phyloP scores from a whole-genome alignment of 805 yeast genomes.

The Yarrowia phangngaensis region DNA sequence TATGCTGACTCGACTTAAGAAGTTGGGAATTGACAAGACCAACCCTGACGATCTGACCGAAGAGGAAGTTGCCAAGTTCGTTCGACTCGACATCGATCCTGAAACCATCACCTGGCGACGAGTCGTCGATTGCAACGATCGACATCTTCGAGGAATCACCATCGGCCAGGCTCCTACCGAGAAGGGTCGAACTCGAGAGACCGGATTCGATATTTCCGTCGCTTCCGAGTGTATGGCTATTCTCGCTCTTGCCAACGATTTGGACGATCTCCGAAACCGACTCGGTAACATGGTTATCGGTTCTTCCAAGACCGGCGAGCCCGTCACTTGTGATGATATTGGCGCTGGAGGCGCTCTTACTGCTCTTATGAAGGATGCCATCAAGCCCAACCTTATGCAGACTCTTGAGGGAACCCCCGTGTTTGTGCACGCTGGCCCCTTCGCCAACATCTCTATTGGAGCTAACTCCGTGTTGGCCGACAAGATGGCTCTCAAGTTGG shows the following conservation, averaged over 20 bases:
- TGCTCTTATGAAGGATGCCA: constrained; percentile 90
- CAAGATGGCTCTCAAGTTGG: constrained; percentile 83
- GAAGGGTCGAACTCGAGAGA: constrained; percentile 75
- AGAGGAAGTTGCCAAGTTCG: constrained; percentile 70
- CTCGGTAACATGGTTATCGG: constrained; percentile 89
- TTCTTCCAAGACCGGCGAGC: constrained; percentile 65
- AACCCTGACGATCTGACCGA: constrained; percentile 73
- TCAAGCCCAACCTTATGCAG: constrained; percentile 96
- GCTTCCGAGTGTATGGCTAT: constrained; percentile 97
- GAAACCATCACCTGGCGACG: constrained; percentile 87
- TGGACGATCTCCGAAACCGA: constrained; percentile 79
- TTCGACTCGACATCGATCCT: constrained; percentile 83
- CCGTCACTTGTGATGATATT: constrained; percentile 89
- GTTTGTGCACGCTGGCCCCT: constrained; percentile 98
- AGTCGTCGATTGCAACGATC: constrained; percentile 91
- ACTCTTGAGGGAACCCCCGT: constrained; percentile 97
- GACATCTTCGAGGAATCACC: constrained; percentile 83
- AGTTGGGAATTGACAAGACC: constrained; percentile 71
- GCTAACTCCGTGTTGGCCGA: constrained; percentile 95
- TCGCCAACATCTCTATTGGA: constrained; percentile 95
- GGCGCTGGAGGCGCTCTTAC: constrained; percentile 95
- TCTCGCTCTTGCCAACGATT: constrained; percentile 72
- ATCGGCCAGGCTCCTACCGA: constrained; percentile 92
- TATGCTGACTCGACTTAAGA: constrained; percentile 69
- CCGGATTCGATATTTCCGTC: constrained; percentile 95